phyloP scores from a whole-genome alignment of 345 rosid genomes.

The Arabidopsis thaliana region TAIR10.1 NC_003070.9:7453501-7454000 shows the following conservation, averaged over 20 bases:
- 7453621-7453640: conserved; percentile 3
- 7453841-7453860: conserved; percentile 42
- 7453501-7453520: conserved; percentile 37
- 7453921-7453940: conserved; percentile 36
- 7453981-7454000: conserved; percentile 38
- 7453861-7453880: conserved; percentile 36
- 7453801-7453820: conserved; percentile 46
- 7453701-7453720: conserved; percentile 49
- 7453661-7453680: conserved; percentile 31
- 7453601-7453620: conserved; percentile 26
- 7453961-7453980: conserved; percentile 45
- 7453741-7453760: conserved; percentile 45
- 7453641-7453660: neutral
- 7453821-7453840: conserved; percentile 34
- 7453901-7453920: conserved; percentile 40
- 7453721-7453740: conserved; percentile 45
- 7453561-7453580: conserved; percentile 36
- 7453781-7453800: conserved; percentile 29
- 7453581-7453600: neutral
- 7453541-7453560: conserved; percentile 35
- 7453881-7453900: conserved; percentile 42
- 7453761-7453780: conserved; percentile 44
- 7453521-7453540: conserved; percentile 27
- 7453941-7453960: conserved; percentile 39
- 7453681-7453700: conserved; percentile 37